These are phyloP conservation scores for Terana coerulea DNA, from an alignment of 768 basidiomycete genomes.

Conservation along the genomic window DNA sequence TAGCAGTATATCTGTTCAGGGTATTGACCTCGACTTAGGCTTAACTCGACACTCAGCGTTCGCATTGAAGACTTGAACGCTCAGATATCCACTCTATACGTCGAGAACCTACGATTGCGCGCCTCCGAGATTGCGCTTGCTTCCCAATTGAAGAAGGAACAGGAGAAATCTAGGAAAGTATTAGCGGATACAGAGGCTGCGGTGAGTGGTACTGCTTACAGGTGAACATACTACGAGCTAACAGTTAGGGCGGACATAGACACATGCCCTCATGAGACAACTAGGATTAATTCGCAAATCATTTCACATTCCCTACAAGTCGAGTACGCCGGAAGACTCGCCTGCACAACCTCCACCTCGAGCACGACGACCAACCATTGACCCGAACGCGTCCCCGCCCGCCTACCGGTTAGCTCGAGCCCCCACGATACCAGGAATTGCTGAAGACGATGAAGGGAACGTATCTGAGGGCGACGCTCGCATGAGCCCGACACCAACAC, in stretches of 20 bases:
- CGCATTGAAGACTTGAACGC: slow-evolving; percentile 82
- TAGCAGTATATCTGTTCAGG: too few species aligned
- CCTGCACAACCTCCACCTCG: slow-evolving; percentile 45
- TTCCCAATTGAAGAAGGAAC: slow-evolving; percentile 75
- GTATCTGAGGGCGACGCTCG: slow-evolving; percentile 34
- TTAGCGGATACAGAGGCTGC: slow-evolving; percentile 72
- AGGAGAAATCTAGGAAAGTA: slow-evolving; percentile 69
- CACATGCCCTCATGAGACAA: slow-evolving; percentile 51
- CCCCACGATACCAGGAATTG: slow-evolving; percentile 63
- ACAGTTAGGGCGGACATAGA: slow-evolving; percentile 12
- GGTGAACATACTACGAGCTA: background rate
- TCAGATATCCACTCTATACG: slow-evolving; percentile 77
- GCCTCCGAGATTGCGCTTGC: slow-evolving; percentile 76
- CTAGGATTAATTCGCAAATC: slow-evolving; percentile 62
- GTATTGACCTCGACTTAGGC: slow-evolving; percentile 37
- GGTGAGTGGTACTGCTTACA: slow-evolving; percentile 39
- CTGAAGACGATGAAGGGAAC: slow-evolving; percentile 34
- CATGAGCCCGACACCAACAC: slow-evolving; percentile 29
- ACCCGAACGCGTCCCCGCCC: slow-evolving; percentile 43
- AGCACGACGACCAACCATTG: slow-evolving; percentile 42
- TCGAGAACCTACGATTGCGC: slow-evolving; percentile 78
- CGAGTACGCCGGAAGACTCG: slow-evolving; percentile 29
- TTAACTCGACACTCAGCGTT: slow-evolving; percentile 81
- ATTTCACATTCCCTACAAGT: slow-evolving; percentile 38
- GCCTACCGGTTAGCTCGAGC: slow-evolving; percentile 57